A percentile compares a stretch with the other conserved stretches of the same genome.
Evolutionary conservation across 768 basidiomycete species (phyloP).

Genomic region (Tylopilus plumbeoviolaceoides): DNA sequence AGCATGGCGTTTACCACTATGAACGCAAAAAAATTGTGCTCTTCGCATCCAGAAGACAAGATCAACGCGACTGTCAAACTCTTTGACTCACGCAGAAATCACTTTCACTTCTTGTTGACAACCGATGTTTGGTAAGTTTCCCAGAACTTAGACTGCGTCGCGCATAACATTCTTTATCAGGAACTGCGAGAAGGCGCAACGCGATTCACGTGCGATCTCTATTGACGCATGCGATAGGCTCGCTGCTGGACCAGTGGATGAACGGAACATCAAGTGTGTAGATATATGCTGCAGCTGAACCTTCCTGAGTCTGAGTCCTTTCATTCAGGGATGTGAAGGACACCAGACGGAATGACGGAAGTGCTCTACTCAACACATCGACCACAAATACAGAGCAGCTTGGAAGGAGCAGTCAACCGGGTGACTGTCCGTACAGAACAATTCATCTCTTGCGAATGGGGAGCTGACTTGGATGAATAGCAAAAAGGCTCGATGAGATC

Average conservation of each 20-base stretch:
- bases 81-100: constrained; percentile 3
- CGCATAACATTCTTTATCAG: not conserved
- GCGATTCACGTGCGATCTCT: too few species aligned
- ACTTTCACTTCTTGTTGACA: constrained; percentile 3
- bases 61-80: constrained; percentile 2
- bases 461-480: not conserved
- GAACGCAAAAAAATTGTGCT: not conserved
- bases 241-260: too few species aligned
- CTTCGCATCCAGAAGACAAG: not conserved
- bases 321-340: too few species aligned
- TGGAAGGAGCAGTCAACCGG: too few species aligned
- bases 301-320: too few species aligned
- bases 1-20: not conserved
- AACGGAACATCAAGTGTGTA: too few species aligned
- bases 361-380: too few species aligned
- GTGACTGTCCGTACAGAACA: not conserved
- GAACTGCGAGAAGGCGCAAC: constrained; percentile 2
- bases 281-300: too few species aligned
- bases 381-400: too few species aligned
- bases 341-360: too few species aligned
- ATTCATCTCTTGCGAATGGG: rapidly evolving
- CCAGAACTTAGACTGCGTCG: too few species aligned
- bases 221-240: too few species aligned
- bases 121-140: constrained; percentile 6
- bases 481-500: constrained; percentile 2